phyloP scores from a whole-genome alignment of 495 filamentous ascomycete species.

The Aspergillus ostianus region DNA sequence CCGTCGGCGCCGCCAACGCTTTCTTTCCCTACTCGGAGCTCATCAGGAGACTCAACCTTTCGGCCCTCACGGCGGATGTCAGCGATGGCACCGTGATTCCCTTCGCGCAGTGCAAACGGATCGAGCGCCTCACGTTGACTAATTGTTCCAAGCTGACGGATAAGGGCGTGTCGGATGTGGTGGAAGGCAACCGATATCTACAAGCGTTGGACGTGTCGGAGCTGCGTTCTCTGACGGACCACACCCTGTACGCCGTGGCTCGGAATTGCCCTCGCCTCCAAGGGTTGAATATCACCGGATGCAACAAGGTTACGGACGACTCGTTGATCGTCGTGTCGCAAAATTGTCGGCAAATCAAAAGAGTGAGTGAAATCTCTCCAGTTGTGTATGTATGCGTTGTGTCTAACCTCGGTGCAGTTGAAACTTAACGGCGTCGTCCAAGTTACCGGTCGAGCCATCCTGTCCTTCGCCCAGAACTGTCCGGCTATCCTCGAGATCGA shows the following conservation, averaged over 20 bases:
- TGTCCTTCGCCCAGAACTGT: constrained; percentile 84
- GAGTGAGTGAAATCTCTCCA: constrained; percentile 52
- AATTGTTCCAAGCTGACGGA: constrained; percentile 86
- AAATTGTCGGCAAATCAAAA: constrained; percentile 81
- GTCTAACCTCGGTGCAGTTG: constrained; percentile 53
- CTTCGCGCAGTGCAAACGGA: constrained; percentile 78
- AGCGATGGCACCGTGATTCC: constrained; percentile 87
- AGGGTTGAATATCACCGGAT: constrained; percentile 89
- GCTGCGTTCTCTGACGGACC: constrained; percentile 74
- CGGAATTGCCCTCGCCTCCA: constrained; percentile 81
- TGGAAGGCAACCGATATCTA: constrained; percentile 76
- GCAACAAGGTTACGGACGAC: constrained; percentile 78
- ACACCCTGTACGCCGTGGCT: constrained; percentile 75
- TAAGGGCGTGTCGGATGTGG: constrained; percentile 71
- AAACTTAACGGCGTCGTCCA: constrained; percentile 90
- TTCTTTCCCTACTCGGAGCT: constrained; percentile 85
- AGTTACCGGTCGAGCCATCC: constrained; percentile 73
- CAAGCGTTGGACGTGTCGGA: constrained; percentile 90
- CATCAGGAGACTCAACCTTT: constrained; percentile 87
- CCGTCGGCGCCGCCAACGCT: constrained; percentile 64
- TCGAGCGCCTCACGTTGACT: constrained; percentile 92
- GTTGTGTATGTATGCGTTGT: not conserved
- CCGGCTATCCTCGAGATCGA: constrained; percentile 95
- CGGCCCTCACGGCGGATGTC: constrained; percentile 68
- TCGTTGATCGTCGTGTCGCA: constrained; percentile 79